These are phyloP conservation scores for Hemisphaericaspora subhashii DNA, from an alignment of 1,139 yeast species.

Conservation along the genomic window DNA sequence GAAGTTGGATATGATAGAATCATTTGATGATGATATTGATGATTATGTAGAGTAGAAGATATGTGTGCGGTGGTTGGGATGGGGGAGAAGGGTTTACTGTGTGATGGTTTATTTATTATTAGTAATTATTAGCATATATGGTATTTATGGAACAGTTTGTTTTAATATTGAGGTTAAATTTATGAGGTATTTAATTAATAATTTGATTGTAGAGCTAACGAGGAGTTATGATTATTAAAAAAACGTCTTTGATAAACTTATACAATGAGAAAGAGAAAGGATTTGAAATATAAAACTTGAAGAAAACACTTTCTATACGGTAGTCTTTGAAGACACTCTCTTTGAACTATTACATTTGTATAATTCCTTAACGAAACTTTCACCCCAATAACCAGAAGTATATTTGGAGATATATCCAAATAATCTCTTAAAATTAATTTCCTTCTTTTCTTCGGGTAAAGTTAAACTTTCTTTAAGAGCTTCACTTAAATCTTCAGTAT, in stretches of 20 bases:
- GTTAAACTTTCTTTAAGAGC: slow-evolving; percentile 88
- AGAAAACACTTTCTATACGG: background rate
- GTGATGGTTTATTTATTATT: too few species aligned
- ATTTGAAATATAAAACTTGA: too few species aligned
- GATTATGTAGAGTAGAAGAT: slow-evolving; percentile 5
- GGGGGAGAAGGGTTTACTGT: background rate
- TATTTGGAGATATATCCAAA: slow-evolving; percentile 87
- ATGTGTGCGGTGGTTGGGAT: too few species aligned
- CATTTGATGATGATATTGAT: slow-evolving; percentile 1
- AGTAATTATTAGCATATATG: too few species aligned
- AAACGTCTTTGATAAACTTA: background rate
- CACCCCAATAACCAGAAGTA: slow-evolving; percentile 97
- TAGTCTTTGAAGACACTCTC: slow-evolving; percentile 2
- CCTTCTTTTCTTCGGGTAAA: slow-evolving; percentile 75
- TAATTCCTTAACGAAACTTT: slow-evolving; percentile 87
- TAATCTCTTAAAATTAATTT: slow-evolving; percentile 75
- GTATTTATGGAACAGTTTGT: too few species aligned
- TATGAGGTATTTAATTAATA: too few species aligned
- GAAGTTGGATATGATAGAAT: slow-evolving; percentile 2
- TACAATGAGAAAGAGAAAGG: background rate
- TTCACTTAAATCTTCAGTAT: slow-evolving; percentile 86
- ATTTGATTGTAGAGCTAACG: too few species aligned
- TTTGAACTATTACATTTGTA: slow-evolving; percentile 34
- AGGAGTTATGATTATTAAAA: too few species aligned
- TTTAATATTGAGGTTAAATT: too few species aligned